Conservation (phyloP, 23 red algal genomes). For the Pyropia haitanensis region DNA sequence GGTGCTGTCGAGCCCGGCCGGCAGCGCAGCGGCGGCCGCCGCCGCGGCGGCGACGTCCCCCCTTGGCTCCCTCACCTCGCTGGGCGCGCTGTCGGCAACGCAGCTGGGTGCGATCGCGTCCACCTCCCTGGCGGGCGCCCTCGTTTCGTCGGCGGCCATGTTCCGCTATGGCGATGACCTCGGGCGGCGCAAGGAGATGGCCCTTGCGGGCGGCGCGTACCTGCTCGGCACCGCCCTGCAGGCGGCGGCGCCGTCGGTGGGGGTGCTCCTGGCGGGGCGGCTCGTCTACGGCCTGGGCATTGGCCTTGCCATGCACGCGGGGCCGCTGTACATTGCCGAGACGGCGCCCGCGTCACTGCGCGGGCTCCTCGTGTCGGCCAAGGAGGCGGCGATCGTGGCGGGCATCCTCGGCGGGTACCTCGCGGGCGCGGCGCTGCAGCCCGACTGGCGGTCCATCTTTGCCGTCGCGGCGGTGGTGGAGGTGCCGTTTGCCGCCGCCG, state of each 20-base stretch:
- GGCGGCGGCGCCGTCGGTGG: slow-evolving; percentile 4
- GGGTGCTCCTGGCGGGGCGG: slow-evolving; percentile 6
- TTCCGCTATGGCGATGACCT: slow-evolving; percentile 16
- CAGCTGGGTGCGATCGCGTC: slow-evolving; percentile 14
- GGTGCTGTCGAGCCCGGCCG: not conserved
- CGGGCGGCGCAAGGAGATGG: slow-evolving; percentile 4
- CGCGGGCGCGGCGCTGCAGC: slow-evolving; percentile 5
- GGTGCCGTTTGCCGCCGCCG: not conserved
- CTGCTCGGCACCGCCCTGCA: slow-evolving; percentile 10
- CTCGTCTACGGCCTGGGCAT: slow-evolving; percentile 21
- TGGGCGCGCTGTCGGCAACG: not conserved
- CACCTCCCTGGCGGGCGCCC: slow-evolving; percentile 11
- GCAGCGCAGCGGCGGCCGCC: too few species aligned
- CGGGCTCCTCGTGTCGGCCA: slow-evolving; percentile 12
- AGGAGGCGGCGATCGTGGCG: slow-evolving; percentile 24
- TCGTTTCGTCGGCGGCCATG: slow-evolving; percentile 1
- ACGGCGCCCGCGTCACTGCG: slow-evolving; percentile 2
- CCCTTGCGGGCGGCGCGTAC: not conserved
- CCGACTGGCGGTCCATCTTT: slow-evolving; percentile 31
- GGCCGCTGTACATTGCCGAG: slow-evolving; percentile 28
- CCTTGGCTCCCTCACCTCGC: not conserved
- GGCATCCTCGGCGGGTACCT: slow-evolving; percentile 25
- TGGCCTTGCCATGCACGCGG: slow-evolving; percentile 31
- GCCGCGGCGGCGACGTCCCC: not conserved
- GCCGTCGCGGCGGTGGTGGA: not conserved